phyloP scores from a whole-genome alignment of 148 eudicot genomes.

The Rhododendron griersonianum region DNA sequence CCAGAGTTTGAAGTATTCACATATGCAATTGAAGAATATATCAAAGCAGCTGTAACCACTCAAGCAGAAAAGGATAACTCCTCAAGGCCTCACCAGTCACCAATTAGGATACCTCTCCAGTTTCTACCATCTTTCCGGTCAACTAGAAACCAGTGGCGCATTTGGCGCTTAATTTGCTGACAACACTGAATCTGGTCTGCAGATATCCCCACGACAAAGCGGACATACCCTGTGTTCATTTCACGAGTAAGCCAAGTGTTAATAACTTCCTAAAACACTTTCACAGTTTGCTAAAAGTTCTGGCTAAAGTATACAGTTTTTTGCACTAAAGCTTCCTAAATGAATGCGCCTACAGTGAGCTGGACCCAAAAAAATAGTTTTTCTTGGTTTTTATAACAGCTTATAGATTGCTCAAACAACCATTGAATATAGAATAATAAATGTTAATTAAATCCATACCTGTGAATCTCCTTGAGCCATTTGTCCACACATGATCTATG shows the following conservation, averaged over 20 bases:
- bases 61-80: constrained; percentile 13
- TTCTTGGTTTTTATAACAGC: not conserved
- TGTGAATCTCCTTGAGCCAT: constrained; percentile 99
- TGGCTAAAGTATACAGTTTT: not conserved
- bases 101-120: not conserved
- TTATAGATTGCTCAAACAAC: not conserved
- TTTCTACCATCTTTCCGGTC: not conserved
- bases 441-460: constrained; percentile 28
- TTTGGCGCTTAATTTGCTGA: constrained; percentile 25
- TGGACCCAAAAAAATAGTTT: not conserved
- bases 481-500: constrained; percentile 81
- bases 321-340: not conserved
- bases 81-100: not conserved
- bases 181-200: constrained; percentile 35
- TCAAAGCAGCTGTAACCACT: not conserved
- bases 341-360: not conserved
- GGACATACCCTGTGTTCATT: constrained; percentile 65
- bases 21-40: not conserved
- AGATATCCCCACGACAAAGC: constrained; percentile 78
- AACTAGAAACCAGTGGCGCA: not conserved
- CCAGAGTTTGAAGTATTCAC: not conserved
- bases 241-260: not conserved
- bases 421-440: too few relatives aligned
- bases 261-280: not conserved
- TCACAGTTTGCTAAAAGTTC: not conserved